Evolutionary conservation across 495 filamentous ascomycete species (phyloP).

Genomic region (Penicillium dipodomyicola): DNA sequence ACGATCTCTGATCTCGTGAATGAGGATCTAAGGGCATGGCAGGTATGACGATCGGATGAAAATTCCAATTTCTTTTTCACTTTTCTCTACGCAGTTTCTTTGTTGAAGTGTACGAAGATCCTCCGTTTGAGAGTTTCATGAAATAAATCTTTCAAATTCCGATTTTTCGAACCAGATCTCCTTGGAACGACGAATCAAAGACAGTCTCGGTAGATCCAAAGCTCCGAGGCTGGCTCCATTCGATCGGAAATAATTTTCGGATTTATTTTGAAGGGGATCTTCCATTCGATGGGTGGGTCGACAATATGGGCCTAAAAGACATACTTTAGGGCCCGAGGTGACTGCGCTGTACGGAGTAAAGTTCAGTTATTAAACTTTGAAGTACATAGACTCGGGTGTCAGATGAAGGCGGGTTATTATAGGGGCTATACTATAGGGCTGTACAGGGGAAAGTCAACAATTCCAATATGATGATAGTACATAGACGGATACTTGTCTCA

Average conservation of each 20-base stretch:
- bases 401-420: neutral
- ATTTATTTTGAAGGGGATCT: neutral
- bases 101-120: neutral
- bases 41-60: slow-evolving; percentile 18
- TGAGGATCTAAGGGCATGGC: slow-evolving; percentile 1
- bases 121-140: neutral
- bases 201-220: neutral
- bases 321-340: slow-evolving; percentile 9
- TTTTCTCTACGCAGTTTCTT: neutral
- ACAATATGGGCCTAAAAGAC: neutral
- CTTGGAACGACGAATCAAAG: neutral
- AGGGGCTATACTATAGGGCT: neutral
- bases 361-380: slow-evolving; percentile 5
- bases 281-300: neutral
- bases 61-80: slow-evolving; percentile 6
- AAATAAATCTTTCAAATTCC: neutral
- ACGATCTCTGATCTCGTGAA: slow-evolving; percentile 28
- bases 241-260: neutral
- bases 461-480: neutral
- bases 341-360: slow-evolving; percentile 11
- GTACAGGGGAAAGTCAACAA: neutral
- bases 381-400: neutral
- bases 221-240: neutral
- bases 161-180: neutral
- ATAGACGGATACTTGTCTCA: neutral